Evolutionary conservation across 441 rosid genomes (phyloP), one percentile per base, ranked within the genome.

Genomic region (Adansonia rubrostipa): DNA sequence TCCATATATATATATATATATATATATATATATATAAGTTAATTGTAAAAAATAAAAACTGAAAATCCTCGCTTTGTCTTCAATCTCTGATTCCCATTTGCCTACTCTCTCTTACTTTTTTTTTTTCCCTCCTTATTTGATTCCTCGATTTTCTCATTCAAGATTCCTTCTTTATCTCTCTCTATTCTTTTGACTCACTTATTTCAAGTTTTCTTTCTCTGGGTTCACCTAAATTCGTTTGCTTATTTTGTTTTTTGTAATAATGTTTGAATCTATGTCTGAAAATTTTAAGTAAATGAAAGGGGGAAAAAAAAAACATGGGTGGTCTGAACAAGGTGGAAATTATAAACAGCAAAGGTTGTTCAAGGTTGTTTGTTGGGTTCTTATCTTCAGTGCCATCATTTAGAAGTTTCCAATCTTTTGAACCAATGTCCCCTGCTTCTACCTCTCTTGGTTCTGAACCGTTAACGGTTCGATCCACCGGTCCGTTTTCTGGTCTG

Each of bases 401-500:
- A n/a, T 82, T 84, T 48, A 85, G 89, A 82, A 84, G 84, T 28
- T 65, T 85, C 77, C 87, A 78, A 56, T 82, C 88, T 1, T 80
- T 74, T 47, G 89, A 85, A 40, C 82, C 89, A 79, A 79, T 82
- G 87, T 84, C 92, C 68, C 86, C 87, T 71, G 84, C 86, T 19
- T 64, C 87, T n/a, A 81, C 91, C 63, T 83, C 87, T 20, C 63
- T 78, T 48, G 85, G 79, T 75, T 86, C 90, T 48, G 85, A 80
- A 66, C 54, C 83, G 40, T 61, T 84, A 40, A 61, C 28, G 84
- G 80, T 82, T 81, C 87, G 82, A 42, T 72, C 89, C 42, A 74
- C 74, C 76, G 90, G 89, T 66, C 98, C 99, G 0, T 97, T 97
- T 80, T 80, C 91, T 44, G 88, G 92, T 58, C 94, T 97, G 78